phyloP scores from a whole-genome alignment of 202 grass and related monocot genomes.

The Panicum virgatum region DNA sequence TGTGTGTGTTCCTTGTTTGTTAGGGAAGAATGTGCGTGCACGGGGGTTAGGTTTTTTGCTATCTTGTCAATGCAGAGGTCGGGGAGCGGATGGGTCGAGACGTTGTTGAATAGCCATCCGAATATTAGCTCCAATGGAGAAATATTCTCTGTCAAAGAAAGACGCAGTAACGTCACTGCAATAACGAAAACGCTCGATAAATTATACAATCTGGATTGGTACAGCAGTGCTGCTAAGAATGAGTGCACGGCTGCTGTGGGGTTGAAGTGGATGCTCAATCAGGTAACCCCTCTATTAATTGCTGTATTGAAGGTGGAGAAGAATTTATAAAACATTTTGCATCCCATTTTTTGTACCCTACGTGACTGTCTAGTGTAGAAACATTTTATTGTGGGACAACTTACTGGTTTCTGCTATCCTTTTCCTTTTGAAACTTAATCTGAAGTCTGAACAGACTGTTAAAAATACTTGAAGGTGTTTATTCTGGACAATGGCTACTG shows the following conservation, averaged over 20 bases:
- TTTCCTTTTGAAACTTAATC: no score
- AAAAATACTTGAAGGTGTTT: slow-evolving; percentile 1
- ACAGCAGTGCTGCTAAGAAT: slow-evolving; percentile 91
- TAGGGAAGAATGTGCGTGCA: slow-evolving; percentile 93
- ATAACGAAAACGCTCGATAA: slow-evolving; percentile 74
- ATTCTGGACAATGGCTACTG: neutral
- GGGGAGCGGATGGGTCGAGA: slow-evolving; percentile 95
- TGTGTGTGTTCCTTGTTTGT: slow-evolving; percentile 40
- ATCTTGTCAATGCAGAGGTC: slow-evolving; percentile 99
- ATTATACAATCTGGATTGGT: slow-evolving; percentile 94
- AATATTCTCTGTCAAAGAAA: slow-evolving; percentile 92
- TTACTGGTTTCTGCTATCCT: neutral
- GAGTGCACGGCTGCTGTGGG: slow-evolving; percentile 89
- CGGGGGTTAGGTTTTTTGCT: slow-evolving; percentile 82
- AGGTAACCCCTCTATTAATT: slow-evolving; percentile 57
- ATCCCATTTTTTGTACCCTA: neutral
- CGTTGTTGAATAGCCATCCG: slow-evolving; percentile 88
- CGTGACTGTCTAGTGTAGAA: neutral
- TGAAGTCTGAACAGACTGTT: neutral
- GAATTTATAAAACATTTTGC: neutral
- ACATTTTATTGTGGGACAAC: neutral
- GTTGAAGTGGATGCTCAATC: slow-evolving; percentile 99
- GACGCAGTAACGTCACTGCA: slow-evolving; percentile 65
- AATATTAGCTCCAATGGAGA: slow-evolving; percentile 95
- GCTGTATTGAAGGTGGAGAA: neutral